These are phyloP conservation scores for Colletotrichum abscissum DNA, from an alignment of 2,329 filamentous ascomycete species.

Conservation along the genomic window DNA sequence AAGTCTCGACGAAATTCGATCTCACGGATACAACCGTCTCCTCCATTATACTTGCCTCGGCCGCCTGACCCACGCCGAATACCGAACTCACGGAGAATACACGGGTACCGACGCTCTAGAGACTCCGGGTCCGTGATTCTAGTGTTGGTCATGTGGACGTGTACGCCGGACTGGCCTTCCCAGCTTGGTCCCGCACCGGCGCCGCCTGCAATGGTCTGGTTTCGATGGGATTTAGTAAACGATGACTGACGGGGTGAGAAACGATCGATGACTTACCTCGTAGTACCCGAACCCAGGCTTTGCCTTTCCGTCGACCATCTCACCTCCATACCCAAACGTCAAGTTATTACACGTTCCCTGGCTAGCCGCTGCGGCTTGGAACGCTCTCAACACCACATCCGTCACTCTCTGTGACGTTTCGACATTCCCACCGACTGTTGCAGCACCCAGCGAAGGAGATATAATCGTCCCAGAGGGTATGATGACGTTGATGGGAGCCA, in stretches of 20 bases:
- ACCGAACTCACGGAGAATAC: conserved; percentile 45
- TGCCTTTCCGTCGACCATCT: conserved; percentile 77
- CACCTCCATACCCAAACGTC: conserved; percentile 46
- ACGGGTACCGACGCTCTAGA: conserved; percentile 48
- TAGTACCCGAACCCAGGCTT: conserved; percentile 47
- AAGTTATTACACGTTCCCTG: conserved; percentile 22
- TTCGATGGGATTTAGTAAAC: not conserved
- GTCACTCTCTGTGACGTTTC: conserved; percentile 85
- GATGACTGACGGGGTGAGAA: not conserved
- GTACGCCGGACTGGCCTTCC: conserved; percentile 44
- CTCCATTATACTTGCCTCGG: not conserved
- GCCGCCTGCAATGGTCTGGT: conserved; percentile 45
- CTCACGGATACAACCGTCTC: not conserved
- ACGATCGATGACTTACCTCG: conserved; percentile 34
- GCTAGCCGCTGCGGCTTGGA: conserved; percentile 78
- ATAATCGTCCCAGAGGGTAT: conserved; percentile 67
- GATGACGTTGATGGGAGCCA: conserved; percentile 78
- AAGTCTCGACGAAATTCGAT: not conserved
- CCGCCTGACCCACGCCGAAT: conserved; percentile 39
- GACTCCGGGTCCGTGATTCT: conserved; percentile 51
- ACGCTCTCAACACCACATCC: conserved; percentile 84
- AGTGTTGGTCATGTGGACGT: conserved; percentile 52
- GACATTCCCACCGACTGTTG: conserved; percentile 69
- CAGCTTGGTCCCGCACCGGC: conserved; percentile 44
- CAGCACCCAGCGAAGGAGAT: conserved; percentile 80